Evolutionary conservation across 345 rosid species (phyloP).

Genomic region (Ceriops decandra): DNA sequence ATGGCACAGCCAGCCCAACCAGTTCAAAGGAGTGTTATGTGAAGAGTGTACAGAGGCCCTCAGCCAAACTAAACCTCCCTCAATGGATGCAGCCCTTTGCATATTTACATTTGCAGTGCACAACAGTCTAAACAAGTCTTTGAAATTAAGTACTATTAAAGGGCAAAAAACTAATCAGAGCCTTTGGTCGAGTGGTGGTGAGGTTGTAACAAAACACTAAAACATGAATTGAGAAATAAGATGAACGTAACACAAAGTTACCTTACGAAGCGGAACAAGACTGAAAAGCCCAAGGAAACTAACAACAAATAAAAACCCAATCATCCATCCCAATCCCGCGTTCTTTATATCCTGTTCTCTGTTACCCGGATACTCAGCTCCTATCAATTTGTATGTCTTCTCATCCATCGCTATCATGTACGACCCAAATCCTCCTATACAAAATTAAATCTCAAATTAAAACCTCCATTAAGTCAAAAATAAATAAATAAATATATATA

Average conservation of each 20-base stretch:
- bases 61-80: too few relatives aligned
- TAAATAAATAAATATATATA: neutral
- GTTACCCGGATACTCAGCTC: slow-evolving; percentile 81
- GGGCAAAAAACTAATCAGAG: too few relatives aligned
- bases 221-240: neutral
- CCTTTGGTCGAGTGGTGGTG: too few relatives aligned
- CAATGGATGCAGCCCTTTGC: too few relatives aligned
- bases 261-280: slow-evolving; percentile 90
- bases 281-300: slow-evolving; percentile 90
- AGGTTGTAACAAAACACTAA: neutral
- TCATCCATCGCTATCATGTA: slow-evolving; percentile 88
- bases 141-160: too few relatives aligned
- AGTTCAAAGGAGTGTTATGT: too few relatives aligned
- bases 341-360: slow-evolving; percentile 62
- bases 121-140: too few relatives aligned
- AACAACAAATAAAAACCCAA: slow-evolving; percentile 76
- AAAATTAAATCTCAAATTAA: neutral
- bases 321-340: slow-evolving; percentile 90
- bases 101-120: too few relatives aligned
- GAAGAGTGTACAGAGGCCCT: too few relatives aligned
- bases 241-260: slow-evolving; percentile 5
- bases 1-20: too few relatives aligned
- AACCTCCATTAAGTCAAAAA: neutral
- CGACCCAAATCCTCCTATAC: slow-evolving; percentile 83
- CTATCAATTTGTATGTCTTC: slow-evolving; percentile 73